Evolutionary conservation across 495 filamentous ascomycete genomes (phyloP), one percentile per base, ranked within the genome.

Genomic region (Penicillium desertorum): DNA sequence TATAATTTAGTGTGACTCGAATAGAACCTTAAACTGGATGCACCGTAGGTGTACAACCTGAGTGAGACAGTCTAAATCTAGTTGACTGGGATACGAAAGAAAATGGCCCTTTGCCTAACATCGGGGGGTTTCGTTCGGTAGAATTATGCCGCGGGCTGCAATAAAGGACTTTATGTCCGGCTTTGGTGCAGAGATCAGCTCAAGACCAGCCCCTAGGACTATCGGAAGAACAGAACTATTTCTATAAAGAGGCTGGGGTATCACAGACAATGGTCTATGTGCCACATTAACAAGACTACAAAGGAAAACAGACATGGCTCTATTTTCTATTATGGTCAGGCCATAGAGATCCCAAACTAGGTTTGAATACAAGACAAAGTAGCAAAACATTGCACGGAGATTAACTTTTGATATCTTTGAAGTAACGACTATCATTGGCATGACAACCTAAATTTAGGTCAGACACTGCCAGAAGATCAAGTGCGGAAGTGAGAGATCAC

Each of bases 361-460:
- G 29, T 46, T 46, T 32, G 14, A 37, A 27, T 29, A 46, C 20
- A 55, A 41, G 52, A 55, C 52, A 47, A 17, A 14, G 30, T 29
- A 39, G 43, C 20, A 55, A 25, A 37, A 27, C 16, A 30, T 54
- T 20, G n/a, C 29, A 19, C 4, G 51, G 41, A 54, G 25, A 34
- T 17, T 37, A 8, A n/a, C 16, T 37, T 32, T 22, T 14, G 23
- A 6, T 20, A 25, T 30, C 32, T 55, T 37, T 19, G 16, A 45
- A 16, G 30, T 37, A 36, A 55, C 41, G n/a, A 25, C 17, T 29
- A 32, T 19, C 42, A 45, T 46, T 8, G 20, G 10, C 37, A 55
- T 20, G 41, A 12, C 42, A 46, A 20, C 32, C 52, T 46, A 55
- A 47, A 47, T 39, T 46, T 46, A 55, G 52, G 8, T 47, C 19